These are phyloP conservation scores for Castanospermum australe DNA, from an alignment of 306 rosid species.

Conservation along the genomic window DNA sequence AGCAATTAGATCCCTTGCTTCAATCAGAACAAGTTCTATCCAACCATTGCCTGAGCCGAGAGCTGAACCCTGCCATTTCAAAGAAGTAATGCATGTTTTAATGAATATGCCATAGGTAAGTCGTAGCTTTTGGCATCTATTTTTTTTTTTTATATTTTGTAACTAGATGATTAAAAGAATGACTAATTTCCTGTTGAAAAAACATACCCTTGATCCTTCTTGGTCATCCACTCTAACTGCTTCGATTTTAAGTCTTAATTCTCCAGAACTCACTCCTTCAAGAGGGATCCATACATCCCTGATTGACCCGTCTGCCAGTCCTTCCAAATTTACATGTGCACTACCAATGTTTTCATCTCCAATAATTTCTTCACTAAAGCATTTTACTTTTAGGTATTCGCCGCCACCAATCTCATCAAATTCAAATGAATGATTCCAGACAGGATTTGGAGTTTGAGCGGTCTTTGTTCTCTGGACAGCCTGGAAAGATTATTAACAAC, in stretches of 20 bases:
- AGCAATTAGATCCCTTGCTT: constrained; percentile 68
- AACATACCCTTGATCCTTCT: constrained; percentile 62
- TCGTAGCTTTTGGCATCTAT: not conserved
- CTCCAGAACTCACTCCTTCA: constrained; percentile 74
- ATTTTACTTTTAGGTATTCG: constrained; percentile 62
- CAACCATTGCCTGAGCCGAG: constrained; percentile 44
- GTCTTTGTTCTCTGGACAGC: constrained; percentile 58
- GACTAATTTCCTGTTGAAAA: not conserved
- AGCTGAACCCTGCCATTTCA: constrained; percentile 46
- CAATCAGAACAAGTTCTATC: constrained; percentile 71
- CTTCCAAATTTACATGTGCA: constrained; percentile 78
- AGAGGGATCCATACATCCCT: constrained; percentile 80
- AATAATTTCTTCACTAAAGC: constrained; percentile 56
- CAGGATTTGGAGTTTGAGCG: constrained; percentile 40
- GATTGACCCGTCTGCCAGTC: constrained; percentile 47
- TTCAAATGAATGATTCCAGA: constrained; percentile 66
- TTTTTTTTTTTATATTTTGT: not conserved
- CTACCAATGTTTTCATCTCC: constrained; percentile 63
- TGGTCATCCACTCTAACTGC: constrained; percentile 50
- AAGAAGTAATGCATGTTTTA: not conserved
- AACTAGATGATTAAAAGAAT: not conserved
- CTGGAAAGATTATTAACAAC: constrained; percentile 40
- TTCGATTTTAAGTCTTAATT: constrained; percentile 63
- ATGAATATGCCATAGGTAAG: not conserved
- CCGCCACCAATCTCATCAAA: constrained; percentile 70